Evolutionary conservation across 2,329 filamentous ascomycete species (phyloP), one percentile per base, ranked within the genome.

Genomic region (Zymoseptoria ardabiliae): DNA sequence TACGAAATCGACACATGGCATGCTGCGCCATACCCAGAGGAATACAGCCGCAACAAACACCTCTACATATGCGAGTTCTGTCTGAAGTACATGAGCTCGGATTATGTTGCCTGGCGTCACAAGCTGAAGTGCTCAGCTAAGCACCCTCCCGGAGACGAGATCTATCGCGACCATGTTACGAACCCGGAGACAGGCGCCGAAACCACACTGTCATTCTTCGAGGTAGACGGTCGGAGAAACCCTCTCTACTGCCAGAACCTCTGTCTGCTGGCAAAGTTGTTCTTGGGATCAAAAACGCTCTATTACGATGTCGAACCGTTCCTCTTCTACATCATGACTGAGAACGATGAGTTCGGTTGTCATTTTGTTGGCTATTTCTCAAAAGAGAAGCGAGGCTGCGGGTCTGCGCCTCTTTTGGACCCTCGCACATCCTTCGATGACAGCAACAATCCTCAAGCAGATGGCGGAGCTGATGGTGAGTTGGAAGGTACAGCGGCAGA

Each of bases 11-110:
- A 99, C 72, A 99, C 94, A 2, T 97, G 94, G 92, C 97, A 99
- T 76, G 93, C 94, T 28, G 94, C 94, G 48, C 95, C 94, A 11
- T 99, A 99, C 72, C 94, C 94, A 0, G 94, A 97, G 72, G 94
- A 99, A 75, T 99, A 99, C 78, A 97, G 91, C 73, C 86, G 93
- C 64, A 97, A 99, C 72, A 87, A 90, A 28, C 89, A 96, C 45
- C 82, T 99, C n/a, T 97, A 96, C 75, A 97, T 99, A 64, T 99
- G 94, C 80, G 95, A 99, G 74, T 99, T 97, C 74, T 99, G 94
- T 73, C 81, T 99, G 61, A 99, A 97, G 76, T 99, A 99, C 77
- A 97, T 99, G 91, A 96, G 95, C 74, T 97, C 94, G 19, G 93
- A 97, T 73, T 97, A 96, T 69, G 94, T 99, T 25, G 93, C 94